Conservation (phyloP, 108 stramenopile genomes). For the Pseudonitzschia multiseries region DNA sequence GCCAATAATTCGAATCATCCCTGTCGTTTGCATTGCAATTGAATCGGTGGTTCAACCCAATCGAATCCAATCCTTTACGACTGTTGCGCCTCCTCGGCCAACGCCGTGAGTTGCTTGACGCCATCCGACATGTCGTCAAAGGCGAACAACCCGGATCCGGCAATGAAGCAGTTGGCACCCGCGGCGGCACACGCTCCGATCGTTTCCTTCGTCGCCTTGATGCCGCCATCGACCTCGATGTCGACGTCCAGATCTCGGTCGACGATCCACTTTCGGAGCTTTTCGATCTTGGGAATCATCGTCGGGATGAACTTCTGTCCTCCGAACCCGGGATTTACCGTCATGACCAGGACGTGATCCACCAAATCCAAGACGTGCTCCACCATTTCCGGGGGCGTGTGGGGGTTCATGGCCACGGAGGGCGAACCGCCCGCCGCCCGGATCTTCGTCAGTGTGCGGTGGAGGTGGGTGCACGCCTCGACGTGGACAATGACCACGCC, state of each 20-base stretch:
- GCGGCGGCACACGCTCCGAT: slow-evolving; percentile 20
- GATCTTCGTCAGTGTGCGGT: slow-evolving; percentile 11
- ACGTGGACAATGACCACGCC: slow-evolving; percentile 27
- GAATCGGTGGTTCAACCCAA: no score
- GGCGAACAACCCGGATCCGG: slow-evolving; percentile 26
- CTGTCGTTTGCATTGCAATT: no score
- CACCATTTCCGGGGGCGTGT: slow-evolving; percentile 25
- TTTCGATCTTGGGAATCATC: slow-evolving; percentile 46
- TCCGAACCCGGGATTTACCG: slow-evolving; percentile 71
- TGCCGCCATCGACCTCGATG: slow-evolving; percentile 26
- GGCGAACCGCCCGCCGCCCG: slow-evolving; percentile 25
- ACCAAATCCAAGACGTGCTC: slow-evolving; percentile 41
- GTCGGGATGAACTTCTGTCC: slow-evolving; percentile 56
- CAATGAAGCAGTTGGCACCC: slow-evolving; percentile 26
- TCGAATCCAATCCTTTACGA: not conserved
- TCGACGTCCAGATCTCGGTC: slow-evolving; percentile 21
- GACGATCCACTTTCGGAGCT: slow-evolving; percentile 40
- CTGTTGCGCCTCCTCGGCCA: slow-evolving; percentile 19
- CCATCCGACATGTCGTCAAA: slow-evolving; percentile 22
- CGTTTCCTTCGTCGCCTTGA: slow-evolving; percentile 25
- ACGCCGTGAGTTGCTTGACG: slow-evolving; percentile 13
- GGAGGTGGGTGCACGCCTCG: slow-evolving; percentile 26
- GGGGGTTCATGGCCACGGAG: slow-evolving; percentile 18
- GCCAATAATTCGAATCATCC: no score
- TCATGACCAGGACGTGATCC: slow-evolving; percentile 62